These are phyloP conservation scores for Penicillium concentricum DNA, from an alignment of 2,329 filamentous ascomycete genomes.

Conservation along the genomic window DNA sequence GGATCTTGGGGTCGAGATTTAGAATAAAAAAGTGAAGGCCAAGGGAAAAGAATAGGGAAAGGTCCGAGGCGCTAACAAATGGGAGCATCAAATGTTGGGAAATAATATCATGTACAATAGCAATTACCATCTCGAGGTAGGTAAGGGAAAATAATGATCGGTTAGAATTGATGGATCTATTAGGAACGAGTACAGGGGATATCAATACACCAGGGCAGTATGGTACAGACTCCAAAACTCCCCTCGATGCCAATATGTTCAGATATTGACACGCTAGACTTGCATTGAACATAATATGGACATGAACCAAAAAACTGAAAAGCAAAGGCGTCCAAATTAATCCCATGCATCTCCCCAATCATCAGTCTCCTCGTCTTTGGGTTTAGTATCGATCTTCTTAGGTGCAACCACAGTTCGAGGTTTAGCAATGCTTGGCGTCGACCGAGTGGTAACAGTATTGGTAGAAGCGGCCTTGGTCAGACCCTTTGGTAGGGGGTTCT, in stretches of 20 bases:
- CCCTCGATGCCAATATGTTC: background rate
- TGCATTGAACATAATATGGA: background rate
- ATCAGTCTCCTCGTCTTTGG: slow-evolving; percentile 46
- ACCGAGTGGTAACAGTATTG: slow-evolving; percentile 37
- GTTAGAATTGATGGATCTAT: background rate
- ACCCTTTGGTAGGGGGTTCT: slow-evolving; percentile 79
- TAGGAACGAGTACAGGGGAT: background rate
- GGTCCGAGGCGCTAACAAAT: background rate
- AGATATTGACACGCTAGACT: background rate
- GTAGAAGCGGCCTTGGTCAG: slow-evolving; percentile 60
- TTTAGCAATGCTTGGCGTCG: slow-evolving; percentile 43
- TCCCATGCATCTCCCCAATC: slow-evolving; percentile 53
- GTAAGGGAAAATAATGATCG: background rate
- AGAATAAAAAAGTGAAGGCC: background rate
- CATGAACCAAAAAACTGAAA: background rate
- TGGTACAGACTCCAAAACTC: background rate
- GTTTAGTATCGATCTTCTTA: slow-evolving; percentile 70
- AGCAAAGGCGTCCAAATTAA: slow-evolving; percentile 21
- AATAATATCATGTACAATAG: background rate
- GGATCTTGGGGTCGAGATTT: no score
- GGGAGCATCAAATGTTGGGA: background rate
- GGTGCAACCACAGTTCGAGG: slow-evolving; percentile 49
- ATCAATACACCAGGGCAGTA: background rate
- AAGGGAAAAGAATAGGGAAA: background rate
- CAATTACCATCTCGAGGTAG: background rate